phyloP scores from a whole-genome alignment of 257 asterid genomes.

The Solanum ossicruentum region DNA sequence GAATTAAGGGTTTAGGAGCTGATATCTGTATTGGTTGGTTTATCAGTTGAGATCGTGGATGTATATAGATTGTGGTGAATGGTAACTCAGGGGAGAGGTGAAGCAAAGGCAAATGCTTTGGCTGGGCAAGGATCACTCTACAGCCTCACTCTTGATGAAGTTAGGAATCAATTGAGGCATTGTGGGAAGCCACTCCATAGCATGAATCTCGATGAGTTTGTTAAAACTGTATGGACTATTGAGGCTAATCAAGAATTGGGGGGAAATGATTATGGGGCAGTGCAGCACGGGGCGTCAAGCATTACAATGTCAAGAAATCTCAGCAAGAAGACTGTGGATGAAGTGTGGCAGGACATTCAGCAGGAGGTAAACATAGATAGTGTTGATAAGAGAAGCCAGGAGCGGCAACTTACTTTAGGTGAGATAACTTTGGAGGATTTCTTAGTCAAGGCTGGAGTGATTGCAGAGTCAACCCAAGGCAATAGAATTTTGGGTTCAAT shows the following conservation, averaged over 20 bases:
- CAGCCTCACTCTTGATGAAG: slow-evolving; percentile 89
- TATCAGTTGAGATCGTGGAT: not conserved
- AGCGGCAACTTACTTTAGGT: slow-evolving; percentile 44
- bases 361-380: slow-evolving; percentile 37
- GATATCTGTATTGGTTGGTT: not conserved
- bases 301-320: slow-evolving; percentile 49
- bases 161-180: slow-evolving; percentile 73
- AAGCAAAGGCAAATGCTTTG: slow-evolving; percentile 27
- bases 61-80: not conserved
- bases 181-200: slow-evolving; percentile 65
- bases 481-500: slow-evolving; percentile 18
- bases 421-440: slow-evolving; percentile 90
- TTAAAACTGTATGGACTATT: slow-evolving; percentile 61
- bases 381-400: slow-evolving; percentile 38
- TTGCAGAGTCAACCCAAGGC: slow-evolving; percentile 34
- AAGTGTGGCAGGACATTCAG: slow-evolving; percentile 92
- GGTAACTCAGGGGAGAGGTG: slow-evolving; percentile 37
- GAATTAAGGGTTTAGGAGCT: not conserved
- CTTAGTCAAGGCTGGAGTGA: slow-evolving; percentile 91
- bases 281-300: slow-evolving; percentile 25
- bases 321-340: slow-evolving; percentile 83
- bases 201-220: slow-evolving; percentile 93
- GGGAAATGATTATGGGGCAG: slow-evolving; percentile 17
- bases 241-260: slow-evolving; percentile 42
- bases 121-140: slow-evolving; percentile 65